Evolutionary conservation across 176 grass and related monocot genomes (phyloP).

Genomic region (barley (Hordeum vulgare)): DNA sequence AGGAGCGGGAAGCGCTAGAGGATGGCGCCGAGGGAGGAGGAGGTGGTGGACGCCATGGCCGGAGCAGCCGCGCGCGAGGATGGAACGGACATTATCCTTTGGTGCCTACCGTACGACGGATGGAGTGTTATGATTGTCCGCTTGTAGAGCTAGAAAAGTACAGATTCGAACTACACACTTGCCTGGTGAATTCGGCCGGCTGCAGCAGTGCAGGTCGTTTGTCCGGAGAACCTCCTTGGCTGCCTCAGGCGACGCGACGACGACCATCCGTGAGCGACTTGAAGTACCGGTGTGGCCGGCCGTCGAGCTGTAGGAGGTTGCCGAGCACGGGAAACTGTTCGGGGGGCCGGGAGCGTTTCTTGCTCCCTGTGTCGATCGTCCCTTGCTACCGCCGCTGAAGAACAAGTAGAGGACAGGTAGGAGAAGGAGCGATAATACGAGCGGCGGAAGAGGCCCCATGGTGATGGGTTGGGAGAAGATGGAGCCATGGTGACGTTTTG

Average conservation of each 20-base stretch:
- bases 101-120: neutral
- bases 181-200: constrained; percentile 24
- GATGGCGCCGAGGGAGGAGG: constrained; percentile 20
- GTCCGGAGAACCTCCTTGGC: constrained; percentile 37
- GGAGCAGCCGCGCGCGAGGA: neutral
- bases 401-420: neutral
- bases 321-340: constrained; percentile 31
- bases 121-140: no score
- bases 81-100: constrained; percentile 9
- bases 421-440: neutral
- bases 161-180: neutral
- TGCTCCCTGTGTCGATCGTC: neutral
- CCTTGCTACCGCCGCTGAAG: neutral
- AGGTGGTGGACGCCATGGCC: constrained; percentile 6
- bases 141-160: neutral
- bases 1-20: constrained; percentile 15
- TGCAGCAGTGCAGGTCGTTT: constrained; percentile 25
- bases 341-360: neutral
- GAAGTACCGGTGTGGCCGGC: constrained; percentile 35
- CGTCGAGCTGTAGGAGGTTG: constrained; percentile 34
- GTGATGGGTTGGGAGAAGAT: neutral
- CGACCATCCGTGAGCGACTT: neutral
- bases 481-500: neutral
- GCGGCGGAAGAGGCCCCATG: neutral
- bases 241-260: constrained; percentile 12